Evolutionary conservation across 192 early-diverging fungal species (phyloP), one percentile per base, ranked within the genome.

Genomic region (Backusella mclennaniae): DNA sequence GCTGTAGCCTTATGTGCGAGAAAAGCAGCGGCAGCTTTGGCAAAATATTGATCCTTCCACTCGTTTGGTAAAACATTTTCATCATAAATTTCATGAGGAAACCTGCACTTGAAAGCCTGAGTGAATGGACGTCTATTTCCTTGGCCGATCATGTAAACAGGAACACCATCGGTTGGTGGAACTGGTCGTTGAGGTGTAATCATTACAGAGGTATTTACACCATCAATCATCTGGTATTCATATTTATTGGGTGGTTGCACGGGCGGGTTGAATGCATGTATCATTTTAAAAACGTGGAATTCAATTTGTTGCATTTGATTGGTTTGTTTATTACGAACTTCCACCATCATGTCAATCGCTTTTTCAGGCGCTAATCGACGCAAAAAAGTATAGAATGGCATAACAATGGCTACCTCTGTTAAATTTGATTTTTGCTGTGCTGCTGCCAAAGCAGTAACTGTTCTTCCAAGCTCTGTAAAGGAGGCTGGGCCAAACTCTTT

Each of bases 31-130:
- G 79, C 87, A 1, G 87, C 88, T 73, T 89, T 89, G 38, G 83
- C 83, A 78, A 89, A 89, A 68, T 83, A 89, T 9, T 86, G 84
- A 76, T 89, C 87, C 67, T 82, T 83, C 87, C 88, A 89, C 70
- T 89, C 88, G 33, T 76, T 77, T 4, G 87, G 85, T 11, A 89
- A 76, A 19, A 80, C 82, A 21, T 84, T 83, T 12, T 82, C 79
- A 21, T 68, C 80, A 66, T 89, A 83, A 31, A 89, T 89, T 9
- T 88, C 76, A 17, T 82, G 70, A 7, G 67, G 39, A n/a, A 68
- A 80, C 23, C 74, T 76, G 29, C 66, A 76, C 31, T 81, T 46
- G 73, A 88, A 89, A 15, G 88, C 88, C 11, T 77, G 80, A 39
- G 81, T 83, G 49, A 88, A 88, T 8, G 88, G 88, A 14, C 73